Evolutionary conservation across 805 yeast genomes (phyloP).

Genomic region (Hanseniaspora lachancei): DNA sequence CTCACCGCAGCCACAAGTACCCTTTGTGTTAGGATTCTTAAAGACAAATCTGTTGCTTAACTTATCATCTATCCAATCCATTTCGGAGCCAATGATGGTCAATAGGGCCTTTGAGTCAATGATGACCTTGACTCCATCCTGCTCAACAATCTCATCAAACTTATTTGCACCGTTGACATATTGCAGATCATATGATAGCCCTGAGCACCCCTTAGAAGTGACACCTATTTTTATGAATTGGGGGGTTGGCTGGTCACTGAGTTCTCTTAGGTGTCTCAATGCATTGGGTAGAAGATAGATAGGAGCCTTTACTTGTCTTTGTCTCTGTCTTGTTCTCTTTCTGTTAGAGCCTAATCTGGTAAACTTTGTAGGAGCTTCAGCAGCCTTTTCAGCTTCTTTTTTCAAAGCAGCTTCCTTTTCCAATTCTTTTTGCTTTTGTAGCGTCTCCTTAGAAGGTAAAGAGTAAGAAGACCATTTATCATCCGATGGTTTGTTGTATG

Average conservation of each 20-base stretch:
- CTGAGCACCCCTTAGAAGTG: conserved; percentile 93
- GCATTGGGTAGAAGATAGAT: conserved; percentile 72
- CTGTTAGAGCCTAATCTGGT: conserved; percentile 11
- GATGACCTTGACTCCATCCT: conserved; percentile 83
- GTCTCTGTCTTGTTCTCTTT: conserved; percentile 40
- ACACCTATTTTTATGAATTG: conserved; percentile 85
- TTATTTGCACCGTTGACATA: conserved; percentile 86
- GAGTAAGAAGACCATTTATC: conserved; percentile 34
- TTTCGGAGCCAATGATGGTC: conserved; percentile 89
- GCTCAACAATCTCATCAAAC: conserved; percentile 85
- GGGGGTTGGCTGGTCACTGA: conserved; percentile 73
- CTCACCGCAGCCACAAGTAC: conserved; percentile 98
- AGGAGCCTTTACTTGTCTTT: conserved; percentile 81
- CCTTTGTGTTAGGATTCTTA: conserved; percentile 91
- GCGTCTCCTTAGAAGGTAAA: conserved; percentile 34
- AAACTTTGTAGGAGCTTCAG: conserved; percentile 14
- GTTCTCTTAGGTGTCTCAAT: conserved; percentile 48
- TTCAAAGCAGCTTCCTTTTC: conserved; percentile 21
- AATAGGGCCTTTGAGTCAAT: conserved; percentile 94
- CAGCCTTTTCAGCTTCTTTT: conserved; percentile 16
- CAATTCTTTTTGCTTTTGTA: conserved; percentile 29
- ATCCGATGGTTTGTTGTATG: not conserved
- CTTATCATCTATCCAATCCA: conserved; percentile 97
- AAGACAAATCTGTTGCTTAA: conserved; percentile 79
- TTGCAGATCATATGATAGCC: conserved; percentile 79